Base-by-base conservation (phyloP, 2,329 filamentous ascomycete species). In the Pyrenophora teres region DNA sequence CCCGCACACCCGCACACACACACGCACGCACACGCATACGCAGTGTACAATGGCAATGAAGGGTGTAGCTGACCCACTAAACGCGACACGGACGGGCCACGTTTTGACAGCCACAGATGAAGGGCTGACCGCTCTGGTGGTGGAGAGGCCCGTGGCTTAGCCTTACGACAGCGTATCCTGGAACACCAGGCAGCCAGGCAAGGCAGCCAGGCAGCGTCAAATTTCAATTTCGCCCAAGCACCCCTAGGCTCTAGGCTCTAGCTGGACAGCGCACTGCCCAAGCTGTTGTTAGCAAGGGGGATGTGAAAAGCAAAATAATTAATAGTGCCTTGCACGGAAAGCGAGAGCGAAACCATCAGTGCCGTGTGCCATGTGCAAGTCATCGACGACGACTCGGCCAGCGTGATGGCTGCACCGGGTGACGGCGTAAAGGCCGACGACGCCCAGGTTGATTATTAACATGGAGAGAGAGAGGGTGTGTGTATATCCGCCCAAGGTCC, bases 51-150 rank as follows among this genome's bases (percentile, higher is more conserved):
- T 12, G 8, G 23, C 40, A 53, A 50, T 52, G n/a, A 40, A 50
- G 42, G 39, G 27, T 25, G 31, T 25, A 18, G 33, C 15, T 43
- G 45, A 47, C 33, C 19, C 39, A 21, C 27, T 57, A 52, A 56
- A 56, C 57, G 56, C 57, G 57, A 58, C 15, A 41, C 44, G 38
- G 50, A 36, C 12, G 50, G 59, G 55, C 54, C 57, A 56, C 52
- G 56, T 54, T 56, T 43, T 52, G 55, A 55, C 48, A 64, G 63
- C 60, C 60, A 64, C 63, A 65, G 60, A 51, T 57, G 46, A 54
- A 63, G 45, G 60, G 48, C 47, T 67, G 63, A 67, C 63, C 63
- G 62, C 63, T 62, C 45, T 53, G 57, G 39, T 27, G 46, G 57
- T 54, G 54, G 56, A 54, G 49, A 21, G 43, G 37, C 40, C 46